Percentiles rank a stretch among this genome's conserved stretches.
phyloP scores from a whole-genome alignment of 208 protist genomes.

The Phytomonas sp. region DNA sequence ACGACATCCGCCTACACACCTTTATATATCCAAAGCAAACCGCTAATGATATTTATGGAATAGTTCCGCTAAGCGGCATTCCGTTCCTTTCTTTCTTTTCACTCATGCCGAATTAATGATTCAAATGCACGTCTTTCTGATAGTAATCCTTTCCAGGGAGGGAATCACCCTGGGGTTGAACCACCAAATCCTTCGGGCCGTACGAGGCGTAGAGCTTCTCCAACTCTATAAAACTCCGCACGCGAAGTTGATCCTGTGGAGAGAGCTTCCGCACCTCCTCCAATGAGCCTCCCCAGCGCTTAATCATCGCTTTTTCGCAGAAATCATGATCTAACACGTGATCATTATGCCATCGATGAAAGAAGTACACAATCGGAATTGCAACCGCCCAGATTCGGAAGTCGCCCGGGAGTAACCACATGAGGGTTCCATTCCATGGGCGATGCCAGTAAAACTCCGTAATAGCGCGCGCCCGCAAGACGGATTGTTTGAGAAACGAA shows the following conservation, averaged over 20 bases:
- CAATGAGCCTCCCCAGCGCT: constrained; percentile 77
- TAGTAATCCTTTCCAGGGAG: constrained; percentile 81
- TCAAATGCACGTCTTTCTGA: constrained; percentile 20
- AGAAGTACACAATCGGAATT: constrained; percentile 73
- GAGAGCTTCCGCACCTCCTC: constrained; percentile 76
- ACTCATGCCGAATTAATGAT: constrained; percentile 5
- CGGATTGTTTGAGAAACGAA: constrained; percentile 54
- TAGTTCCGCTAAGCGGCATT: neutral
- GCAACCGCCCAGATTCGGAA: constrained; percentile 57
- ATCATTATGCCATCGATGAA: constrained; percentile 82
- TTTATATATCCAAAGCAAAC: constrained; percentile 4
- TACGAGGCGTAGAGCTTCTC: constrained; percentile 84
- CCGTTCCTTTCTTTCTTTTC: neutral
- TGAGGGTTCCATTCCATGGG: constrained; percentile 60
- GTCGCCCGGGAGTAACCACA: constrained; percentile 73
- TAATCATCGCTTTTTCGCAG: constrained; percentile 76
- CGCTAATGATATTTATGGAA: neutral
- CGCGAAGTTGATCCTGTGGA: constrained; percentile 79
- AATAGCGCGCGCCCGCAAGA: constrained; percentile 65
- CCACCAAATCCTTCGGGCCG: constrained; percentile 71
- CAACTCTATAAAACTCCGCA: constrained; percentile 60
- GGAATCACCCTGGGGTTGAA: constrained; percentile 60
- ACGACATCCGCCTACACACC: neutral
- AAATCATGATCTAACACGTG: constrained; percentile 64
- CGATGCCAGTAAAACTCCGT: constrained; percentile 81